Evolutionary conservation across 202 grass and related monocot species (phyloP).

Genomic region (Elaeis oleifera): DNA sequence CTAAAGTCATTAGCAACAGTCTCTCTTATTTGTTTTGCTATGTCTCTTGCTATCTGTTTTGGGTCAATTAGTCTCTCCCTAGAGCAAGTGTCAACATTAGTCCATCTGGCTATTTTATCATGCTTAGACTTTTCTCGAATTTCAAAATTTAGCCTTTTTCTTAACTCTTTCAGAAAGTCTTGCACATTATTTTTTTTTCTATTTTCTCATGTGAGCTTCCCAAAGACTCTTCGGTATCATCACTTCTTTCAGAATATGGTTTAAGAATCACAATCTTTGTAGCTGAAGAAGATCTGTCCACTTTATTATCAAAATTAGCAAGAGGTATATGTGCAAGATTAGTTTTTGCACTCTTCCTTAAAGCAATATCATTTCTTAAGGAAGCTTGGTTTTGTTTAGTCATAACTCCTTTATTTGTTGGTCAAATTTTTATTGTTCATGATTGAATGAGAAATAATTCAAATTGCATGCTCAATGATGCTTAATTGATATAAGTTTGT

Average conservation of each 20-base stretch:
- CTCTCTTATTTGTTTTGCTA: constrained; percentile 66
- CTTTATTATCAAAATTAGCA: constrained; percentile 39
- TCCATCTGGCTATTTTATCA: constrained; percentile 26
- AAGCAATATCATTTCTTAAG: constrained; percentile 29
- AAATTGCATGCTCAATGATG: no score
- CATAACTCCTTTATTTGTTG: not conserved
- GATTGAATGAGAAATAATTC: no score
- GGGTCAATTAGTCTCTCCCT: constrained; percentile 30
- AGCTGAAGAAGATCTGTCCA: constrained; percentile 42
- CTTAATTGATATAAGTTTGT: no score
- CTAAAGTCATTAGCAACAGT: constrained; percentile 46
- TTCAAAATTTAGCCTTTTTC: constrained; percentile 65
- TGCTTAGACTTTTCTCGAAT: constrained; percentile 42
- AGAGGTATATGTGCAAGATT: constrained; percentile 21
- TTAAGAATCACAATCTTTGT: constrained; percentile 80
- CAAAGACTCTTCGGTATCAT: constrained; percentile 54
- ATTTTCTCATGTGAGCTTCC: constrained; percentile 64
- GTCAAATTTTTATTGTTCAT: no score
- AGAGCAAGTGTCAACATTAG: not conserved
- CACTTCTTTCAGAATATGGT: constrained; percentile 60
- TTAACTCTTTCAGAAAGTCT: constrained; percentile 81
- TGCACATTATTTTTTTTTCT: constrained; percentile 74
- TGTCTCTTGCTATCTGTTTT: constrained; percentile 61
- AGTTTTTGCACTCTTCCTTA: constrained; percentile 1
- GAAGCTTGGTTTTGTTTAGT: constrained; percentile 20